Evolutionary conservation across 805 yeast species (phyloP).

Genomic region (Ascoidea tarda): DNA sequence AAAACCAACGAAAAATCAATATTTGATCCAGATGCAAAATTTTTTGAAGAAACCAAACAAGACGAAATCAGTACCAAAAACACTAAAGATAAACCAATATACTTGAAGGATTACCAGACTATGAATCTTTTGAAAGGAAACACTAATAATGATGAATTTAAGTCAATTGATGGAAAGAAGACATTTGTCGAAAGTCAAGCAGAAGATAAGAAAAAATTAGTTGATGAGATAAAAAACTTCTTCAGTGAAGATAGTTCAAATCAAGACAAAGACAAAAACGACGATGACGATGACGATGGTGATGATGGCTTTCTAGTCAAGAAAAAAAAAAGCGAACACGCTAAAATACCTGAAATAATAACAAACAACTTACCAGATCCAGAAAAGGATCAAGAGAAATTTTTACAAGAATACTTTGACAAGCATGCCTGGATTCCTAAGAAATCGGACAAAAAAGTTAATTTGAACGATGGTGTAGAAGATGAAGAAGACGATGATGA

Average conservation of each 20-base stretch:
- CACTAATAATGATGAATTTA: conserved; percentile 31
- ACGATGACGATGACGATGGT: conserved; percentile 25
- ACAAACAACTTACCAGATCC: conserved; percentile 48
- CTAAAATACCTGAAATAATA: conserved; percentile 15
- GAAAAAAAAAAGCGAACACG: conserved; percentile 18
- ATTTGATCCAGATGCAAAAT: conserved; percentile 53
- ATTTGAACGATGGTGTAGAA: conserved; percentile 25
- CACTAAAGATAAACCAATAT: conserved; percentile 57
- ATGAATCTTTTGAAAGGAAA: conserved; percentile 64
- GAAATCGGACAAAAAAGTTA: conserved; percentile 41
- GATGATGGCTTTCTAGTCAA: conserved; percentile 49
- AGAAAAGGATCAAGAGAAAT: conserved; percentile 43
- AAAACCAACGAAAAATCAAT: conserved; percentile 51
- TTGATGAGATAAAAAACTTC: conserved; percentile 64
- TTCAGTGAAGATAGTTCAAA: conserved; percentile 32
- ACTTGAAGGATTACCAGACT: conserved; percentile 86
- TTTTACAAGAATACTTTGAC: conserved; percentile 58
- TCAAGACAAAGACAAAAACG: conserved; percentile 27
- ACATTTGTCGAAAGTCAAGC: conserved; percentile 65
- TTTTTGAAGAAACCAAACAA: conserved; percentile 54
- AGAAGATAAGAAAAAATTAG: conserved; percentile 60
- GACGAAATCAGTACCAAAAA: conserved; percentile 14
- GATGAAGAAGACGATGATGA: conserved; percentile 64
- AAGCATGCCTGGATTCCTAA: conserved; percentile 86
- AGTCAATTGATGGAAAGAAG: conserved; percentile 30